These are phyloP conservation scores for Pinus taeda DNA, from an alignment of 75 land plant genomes.

Conservation along the genomic window DNA sequence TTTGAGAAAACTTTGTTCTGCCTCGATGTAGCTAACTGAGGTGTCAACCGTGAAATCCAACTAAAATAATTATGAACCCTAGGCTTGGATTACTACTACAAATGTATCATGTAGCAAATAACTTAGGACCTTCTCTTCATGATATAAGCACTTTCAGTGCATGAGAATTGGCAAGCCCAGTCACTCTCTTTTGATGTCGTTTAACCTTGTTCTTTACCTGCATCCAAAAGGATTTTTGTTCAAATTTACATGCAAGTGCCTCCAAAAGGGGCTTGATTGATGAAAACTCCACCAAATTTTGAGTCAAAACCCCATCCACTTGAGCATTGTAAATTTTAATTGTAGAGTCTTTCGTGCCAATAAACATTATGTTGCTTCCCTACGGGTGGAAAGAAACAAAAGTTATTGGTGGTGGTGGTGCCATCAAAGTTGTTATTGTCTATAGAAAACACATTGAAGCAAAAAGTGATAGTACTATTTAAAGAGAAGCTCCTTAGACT, in stretches of 20 bases:
- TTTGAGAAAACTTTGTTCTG: too few relatives aligned
- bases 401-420: conserved; percentile 60
- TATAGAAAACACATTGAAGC: conserved; percentile 17
- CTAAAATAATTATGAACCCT: neutral
- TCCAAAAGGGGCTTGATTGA: neutral
- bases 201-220: conserved; percentile 53
- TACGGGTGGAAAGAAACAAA: conserved; percentile 59
- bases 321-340: conserved; percentile 63
- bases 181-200: conserved; percentile 46
- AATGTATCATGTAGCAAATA: neutral
- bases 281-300: neutral
- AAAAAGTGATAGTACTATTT: neutral
- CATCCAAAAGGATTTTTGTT: neutral
- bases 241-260: neutral
- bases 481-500: conserved; percentile 12
- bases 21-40: too few relatives aligned
- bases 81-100: neutral
- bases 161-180: conserved; percentile 50
- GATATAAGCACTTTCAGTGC: conserved; percentile 39
- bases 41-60: too few relatives aligned
- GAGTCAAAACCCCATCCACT: conserved; percentile 36
- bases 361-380: conserved; percentile 62
- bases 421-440: conserved; percentile 59
- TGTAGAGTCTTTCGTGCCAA: conserved; percentile 56
- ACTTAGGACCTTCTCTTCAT: conserved; percentile 54